Base-by-base conservation (phyloP, 1,284 basidiomycete species). In the Boletus calvinii region DNA sequence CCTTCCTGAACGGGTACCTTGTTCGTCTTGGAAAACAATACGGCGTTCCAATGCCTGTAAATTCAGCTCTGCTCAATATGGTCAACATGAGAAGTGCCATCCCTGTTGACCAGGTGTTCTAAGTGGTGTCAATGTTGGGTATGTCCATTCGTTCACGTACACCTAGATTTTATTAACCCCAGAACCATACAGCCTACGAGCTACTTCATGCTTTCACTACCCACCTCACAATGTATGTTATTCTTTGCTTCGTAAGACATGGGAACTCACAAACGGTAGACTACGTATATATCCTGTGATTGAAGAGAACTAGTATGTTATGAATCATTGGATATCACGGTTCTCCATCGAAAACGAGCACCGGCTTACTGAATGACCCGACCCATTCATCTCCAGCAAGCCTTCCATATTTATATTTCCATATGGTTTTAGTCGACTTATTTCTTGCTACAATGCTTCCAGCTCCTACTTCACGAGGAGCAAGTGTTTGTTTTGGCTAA, bases 1-100 rank as follows among this genome's bases (percentile, higher is more conserved):
- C n/a, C n/a, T 94, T 78, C 63, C 80, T 98, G 66, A 96, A 94
- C 61, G 95, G 96, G 7, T 92, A 95, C 68, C 70, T 99, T 43
- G 65, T 84, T 22, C 72, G 74, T 10, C 72, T 95, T 6, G 95
- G 90, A 8, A 61, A 72, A 42, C 72, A 76, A 38, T 80, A 89
- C 60, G 72, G 74, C 4, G 75, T 95, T 32, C 69, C 72, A 9
- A 87, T 86, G 61, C 84, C 85, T 0, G 73, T 79, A 12, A 91
- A 85, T 59, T 71, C 79, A 18, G 74, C 79, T 42, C 69, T 97
- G 42, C 68, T 78, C 18, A 75, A 85, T 49, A 74, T 95, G 64
- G 71, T 90, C 50, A 77, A 77, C 59, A 74, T 85, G 69, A 73
- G 74, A 29, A 58, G 60, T 18, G 49, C 60, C 4, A 70, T 78